phyloP scores from a whole-genome alignment of 192 early-diverging fungal genomes.

The Coemansia pectinata region DNA sequence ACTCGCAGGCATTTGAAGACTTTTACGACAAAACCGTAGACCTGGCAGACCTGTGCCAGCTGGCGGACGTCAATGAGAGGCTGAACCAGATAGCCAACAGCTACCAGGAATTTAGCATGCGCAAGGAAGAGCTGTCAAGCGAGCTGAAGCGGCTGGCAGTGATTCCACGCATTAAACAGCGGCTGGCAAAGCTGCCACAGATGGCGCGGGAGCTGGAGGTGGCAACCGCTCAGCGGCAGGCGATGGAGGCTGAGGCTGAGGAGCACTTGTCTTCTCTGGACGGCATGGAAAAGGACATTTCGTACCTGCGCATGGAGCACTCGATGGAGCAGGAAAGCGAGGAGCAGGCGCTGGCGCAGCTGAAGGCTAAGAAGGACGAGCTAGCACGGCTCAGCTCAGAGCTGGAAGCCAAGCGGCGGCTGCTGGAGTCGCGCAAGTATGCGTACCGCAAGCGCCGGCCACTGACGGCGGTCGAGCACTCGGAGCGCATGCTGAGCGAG shows the following conservation, averaged over 20 bases:
- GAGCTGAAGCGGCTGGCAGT: slow-evolving; percentile 47
- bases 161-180: slow-evolving; percentile 44
- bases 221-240: slow-evolving; percentile 11
- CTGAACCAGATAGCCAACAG: slow-evolving; percentile 53
- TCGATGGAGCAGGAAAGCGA: slow-evolving; percentile 51
- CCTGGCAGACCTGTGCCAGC: slow-evolving; percentile 50
- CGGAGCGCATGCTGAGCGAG: slow-evolving; percentile 35
- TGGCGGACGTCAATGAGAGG: slow-evolving; percentile 51
- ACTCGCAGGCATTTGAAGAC: slow-evolving; percentile 50
- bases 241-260: slow-evolving; percentile 39
- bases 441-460: slow-evolving; percentile 39
- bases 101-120: slow-evolving; percentile 46
- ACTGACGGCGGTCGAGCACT: slow-evolving; percentile 46
- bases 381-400: slow-evolving; percentile 24
- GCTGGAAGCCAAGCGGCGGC: slow-evolving; percentile 38
- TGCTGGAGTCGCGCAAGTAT: slow-evolving; percentile 33
- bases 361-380: slow-evolving; percentile 27
- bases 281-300: slow-evolving; percentile 42
- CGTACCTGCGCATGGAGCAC: slow-evolving; percentile 50
- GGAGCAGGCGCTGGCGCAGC: slow-evolving; percentile 40
- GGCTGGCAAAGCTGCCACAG: slow-evolving; percentile 39
- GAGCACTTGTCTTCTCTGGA: slow-evolving; percentile 24
- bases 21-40: slow-evolving; percentile 56
- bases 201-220: slow-evolving; percentile 42
- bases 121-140: slow-evolving; percentile 42